Conservation (phyloP, 2,329 filamentous ascomycete species). For the Sclerotiophoma versabilis region DNA sequence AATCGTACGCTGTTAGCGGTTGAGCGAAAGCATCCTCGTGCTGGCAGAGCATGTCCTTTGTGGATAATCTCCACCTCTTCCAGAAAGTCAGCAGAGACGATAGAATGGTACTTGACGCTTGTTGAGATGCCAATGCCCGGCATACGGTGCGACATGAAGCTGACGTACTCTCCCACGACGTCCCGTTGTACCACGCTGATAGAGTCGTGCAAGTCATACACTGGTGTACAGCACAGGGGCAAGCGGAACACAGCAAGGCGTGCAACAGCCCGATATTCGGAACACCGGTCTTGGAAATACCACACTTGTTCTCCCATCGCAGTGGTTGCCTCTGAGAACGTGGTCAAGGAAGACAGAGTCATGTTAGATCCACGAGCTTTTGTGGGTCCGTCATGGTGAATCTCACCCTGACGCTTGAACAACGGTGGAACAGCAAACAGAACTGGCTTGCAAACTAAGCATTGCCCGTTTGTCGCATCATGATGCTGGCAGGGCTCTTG, state of each 20-base stretch:
- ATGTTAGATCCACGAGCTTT: not conserved
- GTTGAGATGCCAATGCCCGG: conserved; percentile 2
- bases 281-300: not conserved
- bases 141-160: conserved; percentile 8
- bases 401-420: not conserved
- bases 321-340: conserved; percentile 4
- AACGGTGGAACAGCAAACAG: not conserved
- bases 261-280: not conserved
- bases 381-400: not conserved
- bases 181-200: conserved; percentile 8
- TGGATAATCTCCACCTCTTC: conserved; percentile 5
- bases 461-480: conserved; percentile 15
- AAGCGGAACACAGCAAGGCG: conserved; percentile 6
- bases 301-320: not conserved
- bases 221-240: conserved; percentile 6
- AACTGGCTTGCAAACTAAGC: conserved; percentile 1
- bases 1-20: not conserved
- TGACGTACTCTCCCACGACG: conserved; percentile 5
- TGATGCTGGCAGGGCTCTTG: conserved; percentile 13
- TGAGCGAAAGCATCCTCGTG: conserved; percentile 1
- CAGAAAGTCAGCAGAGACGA: not conserved
- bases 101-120: not conserved
- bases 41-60: conserved; percentile 2
- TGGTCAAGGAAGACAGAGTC: conserved; percentile 8
- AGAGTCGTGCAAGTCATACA: conserved; percentile 2